Evolutionary conservation across 2,329 filamentous ascomycete genomes (phyloP).

Genomic region (Monilinia aucupariae): DNA sequence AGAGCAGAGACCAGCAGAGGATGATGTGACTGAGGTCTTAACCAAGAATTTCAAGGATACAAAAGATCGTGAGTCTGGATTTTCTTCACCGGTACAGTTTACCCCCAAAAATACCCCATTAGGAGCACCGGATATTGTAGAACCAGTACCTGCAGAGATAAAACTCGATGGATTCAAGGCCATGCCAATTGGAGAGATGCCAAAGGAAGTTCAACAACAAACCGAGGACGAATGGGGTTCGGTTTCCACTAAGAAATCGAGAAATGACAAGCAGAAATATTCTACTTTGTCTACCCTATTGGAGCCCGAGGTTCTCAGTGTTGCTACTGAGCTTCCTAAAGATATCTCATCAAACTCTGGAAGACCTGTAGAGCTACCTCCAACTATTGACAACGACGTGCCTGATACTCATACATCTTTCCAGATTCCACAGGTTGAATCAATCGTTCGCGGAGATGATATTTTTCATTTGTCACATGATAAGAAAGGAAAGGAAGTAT

Average conservation of each 20-base stretch:
- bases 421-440: conserved; percentile 18
- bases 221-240: conserved; percentile 19
- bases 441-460: conserved; percentile 9
- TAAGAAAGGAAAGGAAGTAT: conserved; percentile 26
- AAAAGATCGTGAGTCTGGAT: conserved; percentile 23
- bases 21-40: conserved; percentile 20
- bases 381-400: conserved; percentile 12
- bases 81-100: conserved; percentile 21
- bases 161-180: conserved; percentile 11
- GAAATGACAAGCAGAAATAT: conserved; percentile 22
- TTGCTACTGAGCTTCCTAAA: conserved; percentile 13
- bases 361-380: conserved; percentile 11
- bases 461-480: conserved; percentile 22
- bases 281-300: conserved; percentile 21
- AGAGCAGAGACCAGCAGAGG: conserved; percentile 16
- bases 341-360: conserved; percentile 10
- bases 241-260: conserved; percentile 21
- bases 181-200: conserved; percentile 9
- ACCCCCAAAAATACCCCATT: conserved; percentile 8
- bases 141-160: conserved; percentile 14
- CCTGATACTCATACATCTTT: conserved; percentile 18
- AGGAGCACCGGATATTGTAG: conserved; percentile 11
- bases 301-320: conserved; percentile 15
- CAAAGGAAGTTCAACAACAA: conserved; percentile 17
- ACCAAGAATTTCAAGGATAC: conserved; percentile 24